Evolutionary conservation across 441 rosid species (phyloP).

Genomic region (Populus hybrid): DNA sequence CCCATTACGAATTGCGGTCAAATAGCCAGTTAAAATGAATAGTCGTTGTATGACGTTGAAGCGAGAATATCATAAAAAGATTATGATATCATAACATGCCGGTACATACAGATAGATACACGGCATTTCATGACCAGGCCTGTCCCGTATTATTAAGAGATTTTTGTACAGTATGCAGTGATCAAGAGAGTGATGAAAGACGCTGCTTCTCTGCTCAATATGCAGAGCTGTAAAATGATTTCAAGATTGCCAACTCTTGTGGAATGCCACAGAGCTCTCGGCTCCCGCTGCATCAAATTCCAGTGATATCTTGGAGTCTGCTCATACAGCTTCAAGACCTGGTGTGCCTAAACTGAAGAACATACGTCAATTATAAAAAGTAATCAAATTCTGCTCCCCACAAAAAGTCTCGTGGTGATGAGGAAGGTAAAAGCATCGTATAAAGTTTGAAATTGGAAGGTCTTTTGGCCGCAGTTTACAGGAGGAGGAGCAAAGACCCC

Average conservation of each 20-base stretch:
- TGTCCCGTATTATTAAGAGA: conserved; percentile 73
- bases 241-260: conserved; percentile 21
- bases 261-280: conserved; percentile 25
- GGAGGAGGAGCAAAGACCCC: too few species aligned
- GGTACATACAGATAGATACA: conserved; percentile 56
- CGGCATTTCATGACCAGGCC: conserved; percentile 85
- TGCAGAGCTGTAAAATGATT: conserved; percentile 48
- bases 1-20: too few species aligned
- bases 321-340: conserved; percentile 21
- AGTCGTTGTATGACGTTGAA: background rate
- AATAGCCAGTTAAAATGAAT: too few species aligned
- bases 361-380: conserved; percentile 42
- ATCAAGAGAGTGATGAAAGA: conserved; percentile 41
- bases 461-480: too few species aligned
- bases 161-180: conserved; percentile 59
- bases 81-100: conserved; percentile 27
- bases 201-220: conserved; percentile 51
- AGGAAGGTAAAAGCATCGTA: conserved; percentile 14
- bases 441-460: too few species aligned
- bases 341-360: conserved; percentile 29
- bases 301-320: conserved; percentile 26
- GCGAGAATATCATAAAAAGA: background rate
- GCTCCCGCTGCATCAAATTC: conserved; percentile 38
- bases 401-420: conserved; percentile 42
- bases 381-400: conserved; percentile 25